Evolutionary conservation across 306 rosid species (phyloP), one percentile per base, ranked within the genome.

Genomic region (Lathyrus aphaca): DNA sequence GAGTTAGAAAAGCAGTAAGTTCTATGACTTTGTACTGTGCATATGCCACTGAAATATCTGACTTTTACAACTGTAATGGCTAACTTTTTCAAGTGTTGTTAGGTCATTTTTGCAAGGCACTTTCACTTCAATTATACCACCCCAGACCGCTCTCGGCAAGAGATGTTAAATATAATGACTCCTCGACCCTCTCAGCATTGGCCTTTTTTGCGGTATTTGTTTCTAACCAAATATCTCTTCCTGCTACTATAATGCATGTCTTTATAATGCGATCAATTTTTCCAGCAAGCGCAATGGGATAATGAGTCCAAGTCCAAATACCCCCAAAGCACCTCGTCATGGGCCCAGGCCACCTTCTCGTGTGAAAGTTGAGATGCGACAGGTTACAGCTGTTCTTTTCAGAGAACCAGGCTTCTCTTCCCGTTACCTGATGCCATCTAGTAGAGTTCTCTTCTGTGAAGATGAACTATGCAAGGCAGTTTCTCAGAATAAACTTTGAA

Each of bases 401-500:
- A 93, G 84, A 43, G 98, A 94, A 53, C 73, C 95, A 42, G 77
- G 89, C 37, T 82, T 87, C 30, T 88, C 95, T 65, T 46, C 99
- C 3, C 87, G 83, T 25, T 87, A 96, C 81, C 73, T 86, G 90
- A 77, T 89, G 65, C 85, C 92, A 70, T 87, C 98, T 8, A 88
- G 86, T 79, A 80, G 97, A 74, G 97, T 87, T 76, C 81, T 94
- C 42, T 94, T 94, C 81, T 91, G 83, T n/a, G 99, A 91, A 83
- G 99, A 94, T 21, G 98, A 94, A 69, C 79, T 90, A 50, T 94
- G 98, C 67, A 87, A 94, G 77, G 98, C 98, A 48, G 98, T 94
- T 73, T 95, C 96, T 69, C 98, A 94, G 82, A 94, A 94, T 68
- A 94, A 88, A 64, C 98, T 90, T 74, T 90, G 83, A 88, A 15